Percentiles rank a stretch among this genome's conserved stretches.
These are phyloP conservation scores for Colletotrichum musicola DNA, from an alignment of 2,329 filamentous ascomycete genomes.

Conservation along the genomic window DNA sequence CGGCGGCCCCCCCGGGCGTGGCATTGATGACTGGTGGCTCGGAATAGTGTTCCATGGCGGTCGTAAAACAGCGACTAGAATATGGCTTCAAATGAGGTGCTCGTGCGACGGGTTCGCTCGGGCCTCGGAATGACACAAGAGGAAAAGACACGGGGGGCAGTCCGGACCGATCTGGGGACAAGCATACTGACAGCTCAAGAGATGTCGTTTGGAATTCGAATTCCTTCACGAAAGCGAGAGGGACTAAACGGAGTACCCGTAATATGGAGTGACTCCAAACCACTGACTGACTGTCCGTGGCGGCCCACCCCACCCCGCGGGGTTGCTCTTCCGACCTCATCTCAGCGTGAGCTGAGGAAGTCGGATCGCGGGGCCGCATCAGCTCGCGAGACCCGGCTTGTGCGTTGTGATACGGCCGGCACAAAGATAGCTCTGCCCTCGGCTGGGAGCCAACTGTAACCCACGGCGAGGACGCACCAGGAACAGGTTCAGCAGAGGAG, in stretches of 20 bases:
- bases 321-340: conserved; percentile 21
- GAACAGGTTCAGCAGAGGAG: conserved; percentile 2
- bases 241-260: no score
- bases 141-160: not conserved
- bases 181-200: not conserved
- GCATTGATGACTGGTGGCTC: conserved; percentile 8
- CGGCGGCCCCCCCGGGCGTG: conserved; percentile 16
- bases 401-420: conserved; percentile 26
- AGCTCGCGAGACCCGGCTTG: conserved; percentile 22
- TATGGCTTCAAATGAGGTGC: conserved; percentile 7
- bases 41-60: conserved; percentile 20
- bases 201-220: no score
- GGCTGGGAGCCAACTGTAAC: conserved; percentile 25
- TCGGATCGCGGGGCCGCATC: conserved; percentile 30
- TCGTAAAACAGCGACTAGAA: conserved; percentile 12
- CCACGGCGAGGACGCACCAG: conserved; percentile 20
- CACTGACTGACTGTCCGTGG: no score
- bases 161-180: conserved; percentile 10
- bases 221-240: no score
- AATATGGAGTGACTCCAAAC: no score
- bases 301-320: conserved; percentile 11
- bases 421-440: conserved; percentile 18
- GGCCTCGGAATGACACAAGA: conserved; percentile 4
- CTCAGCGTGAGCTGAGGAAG: conserved; percentile 30
- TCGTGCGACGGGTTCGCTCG: conserved; percentile 19